These are phyloP conservation scores for Suillus decipiens DNA, from an alignment of 768 basidiomycete species.

Conservation along the genomic window DNA sequence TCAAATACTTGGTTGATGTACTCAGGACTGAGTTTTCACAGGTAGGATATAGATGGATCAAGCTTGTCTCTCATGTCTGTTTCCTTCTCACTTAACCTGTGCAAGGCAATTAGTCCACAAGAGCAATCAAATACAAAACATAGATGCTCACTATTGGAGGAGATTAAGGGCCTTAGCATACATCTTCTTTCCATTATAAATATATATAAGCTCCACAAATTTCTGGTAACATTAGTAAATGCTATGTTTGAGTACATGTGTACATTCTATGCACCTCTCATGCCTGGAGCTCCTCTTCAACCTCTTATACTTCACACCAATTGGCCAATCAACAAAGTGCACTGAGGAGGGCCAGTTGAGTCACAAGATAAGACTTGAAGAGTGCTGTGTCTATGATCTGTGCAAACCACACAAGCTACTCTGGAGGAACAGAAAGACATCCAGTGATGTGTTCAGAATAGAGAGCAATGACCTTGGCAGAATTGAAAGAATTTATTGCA, in stretches of 20 bases:
- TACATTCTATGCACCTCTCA: slow-evolving; percentile 58
- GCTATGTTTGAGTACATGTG: neutral
- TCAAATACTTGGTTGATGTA: slow-evolving; percentile 82
- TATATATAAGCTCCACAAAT: slow-evolving; percentile 84
- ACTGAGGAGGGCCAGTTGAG: slow-evolving; percentile 78
- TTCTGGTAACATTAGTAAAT: slow-evolving; percentile 52
- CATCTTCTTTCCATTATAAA: slow-evolving; percentile 96
- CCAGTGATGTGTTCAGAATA: slow-evolving; percentile 85
- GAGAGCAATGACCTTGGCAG: slow-evolving; percentile 89
- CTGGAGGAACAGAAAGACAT: slow-evolving; percentile 70
- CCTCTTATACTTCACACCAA: slow-evolving; percentile 96
- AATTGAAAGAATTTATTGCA: slow-evolving; percentile 90
- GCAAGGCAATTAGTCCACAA: slow-evolving; percentile 2
- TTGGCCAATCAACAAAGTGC: slow-evolving; percentile 88
- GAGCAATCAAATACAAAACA: neutral
- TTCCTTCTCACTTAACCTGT: slow-evolving; percentile 78
- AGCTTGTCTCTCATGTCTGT: slow-evolving; percentile 78
- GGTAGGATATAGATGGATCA: slow-evolving; percentile 80
- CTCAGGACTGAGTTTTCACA: slow-evolving; percentile 87
- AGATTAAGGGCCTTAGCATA: slow-evolving; percentile 84
- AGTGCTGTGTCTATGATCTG: slow-evolving; percentile 95
- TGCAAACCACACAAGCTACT: slow-evolving; percentile 83
- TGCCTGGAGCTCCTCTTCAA: slow-evolving; percentile 81
- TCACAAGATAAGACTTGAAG: slow-evolving; percentile 89
- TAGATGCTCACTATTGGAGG: slow-evolving; percentile 70